These are phyloP conservation scores for Morella rubra DNA, from an alignment of 306 rosid genomes.

Conservation along the genomic window DNA sequence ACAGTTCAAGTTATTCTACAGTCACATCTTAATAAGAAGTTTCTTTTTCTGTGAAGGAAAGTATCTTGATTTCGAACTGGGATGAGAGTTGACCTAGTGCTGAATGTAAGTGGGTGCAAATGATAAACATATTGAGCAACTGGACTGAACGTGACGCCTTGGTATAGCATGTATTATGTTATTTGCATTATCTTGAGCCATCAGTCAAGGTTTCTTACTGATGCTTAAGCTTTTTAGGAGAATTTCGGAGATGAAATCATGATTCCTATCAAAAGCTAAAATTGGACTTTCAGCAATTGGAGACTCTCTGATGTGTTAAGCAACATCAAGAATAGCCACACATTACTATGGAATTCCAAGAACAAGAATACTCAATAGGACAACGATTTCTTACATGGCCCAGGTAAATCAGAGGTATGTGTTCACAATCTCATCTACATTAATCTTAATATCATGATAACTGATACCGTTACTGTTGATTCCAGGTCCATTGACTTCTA, in stretches of 20 bases:
- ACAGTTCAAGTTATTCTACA: neutral
- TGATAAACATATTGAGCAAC: neutral
- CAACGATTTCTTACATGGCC: neutral
- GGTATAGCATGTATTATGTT: no score
- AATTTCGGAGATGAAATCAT: neutral
- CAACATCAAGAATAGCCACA: no score
- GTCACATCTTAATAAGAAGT: neutral
- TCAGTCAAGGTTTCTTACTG: neutral
- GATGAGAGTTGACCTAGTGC: slow-evolving; percentile 4
- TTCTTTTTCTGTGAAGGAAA: neutral
- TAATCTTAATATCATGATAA: neutral
- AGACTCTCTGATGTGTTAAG: neutral
- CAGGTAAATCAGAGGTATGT: neutral
- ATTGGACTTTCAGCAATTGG: neutral
- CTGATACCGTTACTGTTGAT: neutral
- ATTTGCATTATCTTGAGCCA: neutral
- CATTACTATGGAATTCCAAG: no score
- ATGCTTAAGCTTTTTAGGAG: no score
- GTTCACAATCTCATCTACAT: neutral
- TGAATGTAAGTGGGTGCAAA: neutral
- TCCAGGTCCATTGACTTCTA: neutral
- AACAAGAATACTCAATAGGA: no score
- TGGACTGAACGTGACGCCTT: no score
- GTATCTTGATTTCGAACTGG: slow-evolving; percentile 3
- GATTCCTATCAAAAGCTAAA: neutral